Conservation (phyloP, 75 land plant genomes). For the Ceratopteris richardii region DNA sequence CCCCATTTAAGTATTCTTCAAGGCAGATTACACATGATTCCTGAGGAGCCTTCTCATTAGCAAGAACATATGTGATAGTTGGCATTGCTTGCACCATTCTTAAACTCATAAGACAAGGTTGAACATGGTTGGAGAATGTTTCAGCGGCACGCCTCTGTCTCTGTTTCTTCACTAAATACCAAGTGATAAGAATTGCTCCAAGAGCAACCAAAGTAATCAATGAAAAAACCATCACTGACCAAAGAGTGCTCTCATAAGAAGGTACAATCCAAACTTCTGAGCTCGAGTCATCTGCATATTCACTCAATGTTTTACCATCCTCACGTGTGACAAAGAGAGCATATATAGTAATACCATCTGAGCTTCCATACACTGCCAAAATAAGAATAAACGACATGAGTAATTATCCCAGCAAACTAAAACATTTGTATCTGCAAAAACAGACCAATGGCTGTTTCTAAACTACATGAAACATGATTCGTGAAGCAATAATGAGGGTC, state of each 20-base stretch:
- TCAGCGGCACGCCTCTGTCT: constrained; percentile 1
- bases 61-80: constrained; percentile 6
- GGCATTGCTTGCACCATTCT: constrained; percentile 14
- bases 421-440: neutral
- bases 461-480: neutral
- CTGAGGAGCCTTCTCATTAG: constrained; percentile 8
- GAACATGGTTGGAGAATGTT: neutral
- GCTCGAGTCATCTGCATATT: constrained; percentile 1
- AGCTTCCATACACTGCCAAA: constrained; percentile 15
- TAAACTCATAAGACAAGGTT: constrained; percentile 11
- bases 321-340: constrained; percentile 18
- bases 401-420: neutral
- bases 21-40: constrained; percentile 21
- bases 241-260: constrained; percentile 1
- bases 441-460: neutral
- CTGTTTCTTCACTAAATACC: constrained; percentile 6
- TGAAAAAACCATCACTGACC: constrained; percentile 14
- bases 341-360: constrained; percentile 10
- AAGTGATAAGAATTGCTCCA: neutral
- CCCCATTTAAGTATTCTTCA: constrained; percentile 17
- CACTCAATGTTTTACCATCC: constrained; percentile 5
- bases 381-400: neutral
- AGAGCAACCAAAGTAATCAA: constrained; percentile 8
- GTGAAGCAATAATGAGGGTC: no score
- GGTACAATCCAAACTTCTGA: constrained; percentile 11